Evolutionary conservation across 129 eudicot genomes (phyloP).

Genomic region (Pittosporum tobira): DNA sequence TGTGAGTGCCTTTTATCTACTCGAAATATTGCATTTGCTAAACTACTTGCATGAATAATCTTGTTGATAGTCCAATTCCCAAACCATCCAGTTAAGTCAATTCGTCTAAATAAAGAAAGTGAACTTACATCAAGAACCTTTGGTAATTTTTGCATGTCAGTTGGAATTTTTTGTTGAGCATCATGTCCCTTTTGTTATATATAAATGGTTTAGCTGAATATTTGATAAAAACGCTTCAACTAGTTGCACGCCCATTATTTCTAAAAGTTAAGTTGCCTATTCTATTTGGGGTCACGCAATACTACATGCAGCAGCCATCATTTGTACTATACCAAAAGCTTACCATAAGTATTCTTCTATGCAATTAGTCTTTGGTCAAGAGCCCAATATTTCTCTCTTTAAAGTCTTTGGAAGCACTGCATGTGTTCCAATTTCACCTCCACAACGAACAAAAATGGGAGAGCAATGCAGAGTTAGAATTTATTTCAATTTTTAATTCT

Average conservation of each 20-base stretch:
- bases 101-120: not conserved
- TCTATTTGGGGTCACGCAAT: not conserved
- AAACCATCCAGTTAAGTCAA: not conserved
- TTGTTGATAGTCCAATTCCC: not conserved
- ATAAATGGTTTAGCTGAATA: not conserved
- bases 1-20: no score
- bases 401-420: no score
- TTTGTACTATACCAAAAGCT: no score
- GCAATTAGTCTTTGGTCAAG: no score
- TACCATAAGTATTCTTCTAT: no score
- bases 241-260: not conserved
- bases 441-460: no score
- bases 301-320: no score
- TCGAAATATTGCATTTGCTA: no score
- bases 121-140: not conserved
- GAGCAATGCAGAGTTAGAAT: no score
- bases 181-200: not conserved
- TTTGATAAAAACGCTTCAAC: not conserved
- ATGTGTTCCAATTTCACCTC: no score
- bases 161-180: not conserved
- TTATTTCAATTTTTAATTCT: no score
- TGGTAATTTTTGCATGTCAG: not conserved
- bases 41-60: not conserved
- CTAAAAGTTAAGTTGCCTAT: not conserved
- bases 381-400: no score